Base-by-base conservation (phyloP, 2,329 filamentous ascomycete species). In the Nemania bipapillata region DNA sequence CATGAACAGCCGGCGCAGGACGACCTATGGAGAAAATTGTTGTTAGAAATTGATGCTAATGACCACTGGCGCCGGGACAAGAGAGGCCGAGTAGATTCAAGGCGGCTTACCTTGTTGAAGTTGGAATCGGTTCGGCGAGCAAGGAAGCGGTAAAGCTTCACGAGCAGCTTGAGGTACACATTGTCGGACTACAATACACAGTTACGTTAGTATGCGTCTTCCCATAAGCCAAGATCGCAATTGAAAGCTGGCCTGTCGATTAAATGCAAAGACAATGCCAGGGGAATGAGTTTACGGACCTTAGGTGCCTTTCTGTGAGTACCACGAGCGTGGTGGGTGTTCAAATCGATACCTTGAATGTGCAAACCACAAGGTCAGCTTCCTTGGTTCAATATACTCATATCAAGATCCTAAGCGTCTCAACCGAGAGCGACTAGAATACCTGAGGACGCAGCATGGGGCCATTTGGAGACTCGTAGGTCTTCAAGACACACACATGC, bases 71-170 rank as follows among this genome's bases (percentile, higher is more conserved):
- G 6, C 11, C 26, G 17, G 32, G 15, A 22, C n/a, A 22, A 32
- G 12, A 45, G 52, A 2, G 20, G 15, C 50, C 7, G 12, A 32
- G 37, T 12, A 1, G 15, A n/a, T 15, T 47, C 17, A 24, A 54
- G 15, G 60, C 4, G n/a, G 55, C 68, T 40, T 63, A 70, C 68
- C 89, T 97, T 96, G 92, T 99, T 99, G 92, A 99, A 99, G 86
- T 89, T 89, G 75, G 93, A 89, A 84, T 98, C 96, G 82, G 96
- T 99, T 82, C 96, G 94, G 86, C 94, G 66, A 93, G 93, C 91
- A 83, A 97, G 86, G 90, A 97, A 97, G 88, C 93, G 92, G 89
- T 97, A 97, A 64, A 97, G 92, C 91, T 97, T 97, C 85, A 97
- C 94, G 40, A 98, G 88, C 83, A 97, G 90, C 89, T 95, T 95